A percentile compares a stretch with the other conserved stretches of the same genome.
Evolutionary conservation across 805 yeast species (phyloP).

Genomic region (Ogataea saltuana): DNA sequence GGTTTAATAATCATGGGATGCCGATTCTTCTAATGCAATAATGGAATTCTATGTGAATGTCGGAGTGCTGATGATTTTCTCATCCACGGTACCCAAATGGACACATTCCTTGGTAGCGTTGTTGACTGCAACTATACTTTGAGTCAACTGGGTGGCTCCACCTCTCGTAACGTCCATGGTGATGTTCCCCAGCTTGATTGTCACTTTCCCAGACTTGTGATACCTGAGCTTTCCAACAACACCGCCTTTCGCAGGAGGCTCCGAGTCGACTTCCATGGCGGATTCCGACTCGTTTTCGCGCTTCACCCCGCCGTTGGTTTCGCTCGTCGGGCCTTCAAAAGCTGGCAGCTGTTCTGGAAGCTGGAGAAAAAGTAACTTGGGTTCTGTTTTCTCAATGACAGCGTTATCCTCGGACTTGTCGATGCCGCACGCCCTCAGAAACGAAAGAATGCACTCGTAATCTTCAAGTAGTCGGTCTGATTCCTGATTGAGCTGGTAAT

Average conservation of each 20-base stretch:
- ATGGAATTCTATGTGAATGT: slow-evolving; percentile 30
- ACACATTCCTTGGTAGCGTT: slow-evolving; percentile 43
- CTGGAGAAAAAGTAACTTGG: slow-evolving; percentile 30
- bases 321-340: slow-evolving; percentile 12
- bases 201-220: slow-evolving; percentile 81
- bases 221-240: slow-evolving; percentile 70
- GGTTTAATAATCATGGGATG: no score
- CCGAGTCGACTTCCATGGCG: neutral
- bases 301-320: slow-evolving; percentile 7
- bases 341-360: slow-evolving; percentile 33
- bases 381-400: slow-evolving; percentile 4
- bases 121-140: slow-evolving; percentile 59
- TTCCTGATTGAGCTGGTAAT: slow-evolving; percentile 40
- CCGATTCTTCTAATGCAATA: neutral
- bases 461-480: slow-evolving; percentile 38
- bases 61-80: slow-evolving; percentile 63
- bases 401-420: slow-evolving; percentile 13
- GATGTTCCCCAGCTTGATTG: slow-evolving; percentile 71
- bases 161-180: slow-evolving; percentile 73
- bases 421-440: slow-evolving; percentile 16
- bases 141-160: slow-evolving; percentile 65
- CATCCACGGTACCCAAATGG: slow-evolving; percentile 55
- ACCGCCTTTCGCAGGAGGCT: slow-evolving; percentile 41
- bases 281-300: slow-evolving; percentile 10
- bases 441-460: slow-evolving; percentile 37